Percentiles rank a stretch among this genome's conserved stretches.
These are phyloP conservation scores for Candida qinlingensis DNA, from an alignment of 805 yeast genomes.

Conservation along the genomic window DNA sequence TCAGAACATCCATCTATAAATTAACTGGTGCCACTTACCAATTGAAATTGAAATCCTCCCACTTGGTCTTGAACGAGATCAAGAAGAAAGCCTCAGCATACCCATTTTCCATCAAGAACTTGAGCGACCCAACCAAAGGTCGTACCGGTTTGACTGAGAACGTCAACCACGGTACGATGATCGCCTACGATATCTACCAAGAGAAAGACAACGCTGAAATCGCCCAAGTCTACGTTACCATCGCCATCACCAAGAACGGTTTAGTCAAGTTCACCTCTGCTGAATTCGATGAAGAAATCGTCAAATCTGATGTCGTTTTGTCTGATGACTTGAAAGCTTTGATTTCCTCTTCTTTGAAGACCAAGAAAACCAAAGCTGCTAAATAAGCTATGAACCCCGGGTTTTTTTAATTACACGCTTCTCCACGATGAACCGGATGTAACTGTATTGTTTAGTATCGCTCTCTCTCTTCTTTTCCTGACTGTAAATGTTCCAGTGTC, in stretches of 20 bases:
- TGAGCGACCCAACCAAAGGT: constrained; percentile 65
- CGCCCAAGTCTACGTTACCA: constrained; percentile 71
- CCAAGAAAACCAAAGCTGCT: constrained; percentile 38
- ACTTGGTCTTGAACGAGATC: constrained; percentile 58
- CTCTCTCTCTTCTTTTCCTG: too few relatives aligned
- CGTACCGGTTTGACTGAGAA: constrained; percentile 74
- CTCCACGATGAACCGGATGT: background rate
- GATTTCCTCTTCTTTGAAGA: constrained; percentile 47
- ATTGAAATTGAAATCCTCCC: constrained; percentile 67
- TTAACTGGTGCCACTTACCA: constrained; percentile 64
- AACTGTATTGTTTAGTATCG: too few relatives aligned
- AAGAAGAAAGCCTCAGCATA: constrained; percentile 60
- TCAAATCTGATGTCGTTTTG: constrained; percentile 53
- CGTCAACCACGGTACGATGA: constrained; percentile 57
- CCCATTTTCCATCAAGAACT: constrained; percentile 63
- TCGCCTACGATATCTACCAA: constrained; percentile 62
- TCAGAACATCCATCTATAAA: constrained; percentile 66
- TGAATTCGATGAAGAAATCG: constrained; percentile 39
- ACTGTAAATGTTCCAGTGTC: too few relatives aligned
- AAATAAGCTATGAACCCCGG: background rate
- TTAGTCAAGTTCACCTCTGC: constrained; percentile 59
- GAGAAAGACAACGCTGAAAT: constrained; percentile 63
- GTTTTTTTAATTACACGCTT: background rate
- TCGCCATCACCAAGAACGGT: constrained; percentile 71
- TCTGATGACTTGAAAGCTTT: constrained; percentile 42